phyloP scores from a whole-genome alignment of 495 filamentous ascomycete species.

The Annulohypoxylon stygium region DNA sequence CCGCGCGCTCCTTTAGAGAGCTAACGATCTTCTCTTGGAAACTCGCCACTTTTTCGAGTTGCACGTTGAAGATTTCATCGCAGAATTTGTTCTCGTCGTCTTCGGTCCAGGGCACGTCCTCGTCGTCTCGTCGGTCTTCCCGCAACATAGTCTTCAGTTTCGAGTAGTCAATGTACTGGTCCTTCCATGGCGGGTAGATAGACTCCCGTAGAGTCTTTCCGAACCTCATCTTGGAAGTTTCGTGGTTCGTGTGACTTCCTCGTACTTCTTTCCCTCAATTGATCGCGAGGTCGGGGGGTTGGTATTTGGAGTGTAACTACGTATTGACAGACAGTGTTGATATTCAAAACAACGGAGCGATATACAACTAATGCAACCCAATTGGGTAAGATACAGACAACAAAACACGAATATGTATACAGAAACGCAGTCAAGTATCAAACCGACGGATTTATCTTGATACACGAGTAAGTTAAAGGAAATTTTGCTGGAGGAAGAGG shows the following conservation, averaged over 20 bases:
- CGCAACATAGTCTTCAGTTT: conserved; percentile 91
- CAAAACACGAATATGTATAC: background rate
- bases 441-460: conserved; percentile 2
- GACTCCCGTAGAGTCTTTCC: conserved; percentile 85
- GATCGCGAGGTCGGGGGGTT: conserved; percentile 6
- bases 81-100: conserved; percentile 95
- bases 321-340: background rate
- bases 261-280: background rate
- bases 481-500: conserved; percentile 6
- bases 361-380: background rate
- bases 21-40: conserved; percentile 85
- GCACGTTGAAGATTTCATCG: conserved; percentile 91
- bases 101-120: conserved; percentile 83
- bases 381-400: conserved; percentile 1
- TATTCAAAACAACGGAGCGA: conserved; percentile 2
- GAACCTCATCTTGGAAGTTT: conserved; percentile 79
- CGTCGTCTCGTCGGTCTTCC: conserved; percentile 73
- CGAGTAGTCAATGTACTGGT: conserved; percentile 92
- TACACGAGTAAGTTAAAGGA: background rate
- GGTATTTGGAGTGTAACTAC: background rate
- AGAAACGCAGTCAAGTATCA: conserved; percentile 18
- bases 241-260: background rate
- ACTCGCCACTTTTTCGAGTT: conserved; percentile 93
- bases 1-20: conserved; percentile 76
- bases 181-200: conserved; percentile 89